These are phyloP conservation scores for Butyriboletus loyo DNA, from an alignment of 768 basidiomycete species.

Conservation along the genomic window DNA sequence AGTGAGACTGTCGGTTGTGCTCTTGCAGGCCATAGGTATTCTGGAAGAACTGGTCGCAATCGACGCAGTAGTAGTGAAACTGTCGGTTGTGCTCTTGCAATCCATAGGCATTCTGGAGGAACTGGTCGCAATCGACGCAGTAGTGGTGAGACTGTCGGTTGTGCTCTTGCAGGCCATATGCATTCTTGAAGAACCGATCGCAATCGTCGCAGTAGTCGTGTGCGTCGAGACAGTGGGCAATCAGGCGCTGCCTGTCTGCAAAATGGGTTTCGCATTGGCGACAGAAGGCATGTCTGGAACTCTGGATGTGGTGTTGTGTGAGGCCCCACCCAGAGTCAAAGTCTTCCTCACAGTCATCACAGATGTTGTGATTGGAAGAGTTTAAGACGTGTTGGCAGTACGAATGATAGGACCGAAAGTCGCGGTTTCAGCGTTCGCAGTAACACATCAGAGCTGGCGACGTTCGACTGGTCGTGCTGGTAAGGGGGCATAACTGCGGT, in stretches of 20 bases:
- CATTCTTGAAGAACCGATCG: conserved; percentile 39
- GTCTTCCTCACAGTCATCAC: conserved; percentile 44
- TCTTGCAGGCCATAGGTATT: conserved; percentile 40
- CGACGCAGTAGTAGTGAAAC: conserved; percentile 39
- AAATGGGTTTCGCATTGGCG: conserved; percentile 48
- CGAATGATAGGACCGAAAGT: conserved; percentile 30
- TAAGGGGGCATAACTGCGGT: neutral
- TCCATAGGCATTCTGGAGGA: conserved; percentile 40
- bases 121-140: conserved; percentile 40
- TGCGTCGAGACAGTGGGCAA: conserved; percentile 36
- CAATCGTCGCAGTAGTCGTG: conserved; percentile 48
- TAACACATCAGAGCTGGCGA: conserved; percentile 24
- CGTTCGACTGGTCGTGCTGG: neutral
- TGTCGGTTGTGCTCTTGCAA: conserved; percentile 51
- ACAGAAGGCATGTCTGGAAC: conserved; percentile 50
- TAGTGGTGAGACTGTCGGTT: conserved; percentile 43
- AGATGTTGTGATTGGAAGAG: conserved; percentile 42
- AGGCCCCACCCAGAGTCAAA: conserved; percentile 40
- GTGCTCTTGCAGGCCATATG: conserved; percentile 44
- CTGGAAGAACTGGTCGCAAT: conserved; percentile 43
- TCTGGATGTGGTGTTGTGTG: conserved; percentile 52
- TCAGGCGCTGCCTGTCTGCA: conserved; percentile 28
- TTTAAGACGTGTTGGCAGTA: conserved; percentile 35
- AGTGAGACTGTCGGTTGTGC: conserved; percentile 43
- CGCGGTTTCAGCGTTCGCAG: conserved; percentile 40